Conservation (phyloP, 768 basidiomycete genomes). For the Macrolepiota dolichaula region DNA sequence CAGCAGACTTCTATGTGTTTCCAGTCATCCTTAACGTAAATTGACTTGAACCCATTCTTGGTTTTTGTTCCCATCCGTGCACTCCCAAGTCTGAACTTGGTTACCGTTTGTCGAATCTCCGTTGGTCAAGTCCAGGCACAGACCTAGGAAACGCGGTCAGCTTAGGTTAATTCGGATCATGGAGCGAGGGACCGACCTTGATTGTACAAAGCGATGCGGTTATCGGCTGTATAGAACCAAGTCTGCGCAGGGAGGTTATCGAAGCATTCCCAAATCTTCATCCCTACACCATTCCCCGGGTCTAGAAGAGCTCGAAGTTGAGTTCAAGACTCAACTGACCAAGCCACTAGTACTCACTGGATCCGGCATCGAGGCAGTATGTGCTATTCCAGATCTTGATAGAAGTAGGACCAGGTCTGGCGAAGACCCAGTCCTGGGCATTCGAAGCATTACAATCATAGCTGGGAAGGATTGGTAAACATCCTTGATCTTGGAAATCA, state of each 20-base stretch:
- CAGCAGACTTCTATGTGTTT: neutral
- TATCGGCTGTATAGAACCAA: slow-evolving; percentile 24
- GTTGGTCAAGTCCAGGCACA: slow-evolving; percentile 18
- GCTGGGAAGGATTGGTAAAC: slow-evolving; percentile 14
- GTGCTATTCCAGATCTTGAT: slow-evolving; percentile 4
- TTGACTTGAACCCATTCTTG: slow-evolving; percentile 14
- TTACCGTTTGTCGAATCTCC: slow-evolving; percentile 14
- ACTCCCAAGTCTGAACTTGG: slow-evolving; percentile 16
- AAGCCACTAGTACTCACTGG: slow-evolving; percentile 18
- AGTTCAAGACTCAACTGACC: neutral
- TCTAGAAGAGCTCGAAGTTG: neutral
- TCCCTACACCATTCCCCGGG: slow-evolving; percentile 12
- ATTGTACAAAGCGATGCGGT: slow-evolving; percentile 18
- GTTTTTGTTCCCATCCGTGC: slow-evolving; percentile 15
- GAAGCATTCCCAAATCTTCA: slow-evolving; percentile 24
- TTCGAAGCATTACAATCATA: slow-evolving; percentile 31
- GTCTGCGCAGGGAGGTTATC: slow-evolving; percentile 20
- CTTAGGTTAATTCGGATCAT: neutral
- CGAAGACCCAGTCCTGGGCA: slow-evolving; percentile 30
- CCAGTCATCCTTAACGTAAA: neutral
- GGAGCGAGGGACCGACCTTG: slow-evolving; percentile 11
- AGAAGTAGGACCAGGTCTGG: slow-evolving; percentile 17
- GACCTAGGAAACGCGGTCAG: slow-evolving; percentile 1
- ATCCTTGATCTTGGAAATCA: neutral
- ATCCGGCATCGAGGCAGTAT: slow-evolving; percentile 34